Conservation (phyloP, 192 early-diverging fungal genomes). For the Rhizophagus clarus region DNA sequence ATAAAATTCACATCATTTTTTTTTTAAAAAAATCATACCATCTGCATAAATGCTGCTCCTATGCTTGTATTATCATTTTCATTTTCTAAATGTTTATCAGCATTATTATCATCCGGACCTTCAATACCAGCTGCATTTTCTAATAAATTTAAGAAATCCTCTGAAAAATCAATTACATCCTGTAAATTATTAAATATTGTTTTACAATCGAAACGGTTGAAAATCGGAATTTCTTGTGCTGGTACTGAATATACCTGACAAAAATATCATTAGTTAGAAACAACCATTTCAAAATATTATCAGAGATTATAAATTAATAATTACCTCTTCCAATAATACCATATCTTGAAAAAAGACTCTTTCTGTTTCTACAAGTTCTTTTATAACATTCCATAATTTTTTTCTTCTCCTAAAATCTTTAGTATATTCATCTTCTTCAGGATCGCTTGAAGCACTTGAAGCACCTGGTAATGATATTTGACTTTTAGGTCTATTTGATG, state of each 20-base stretch:
- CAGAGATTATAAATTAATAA: neutral
- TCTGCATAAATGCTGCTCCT: constrained; percentile 55
- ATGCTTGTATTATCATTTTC: constrained; percentile 40
- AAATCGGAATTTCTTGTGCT: constrained; percentile 37
- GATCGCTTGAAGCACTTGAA: neutral
- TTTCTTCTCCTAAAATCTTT: constrained; percentile 10
- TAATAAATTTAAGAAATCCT: constrained; percentile 66
- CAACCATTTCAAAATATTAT: no score
- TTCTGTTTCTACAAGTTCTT: constrained; percentile 32
- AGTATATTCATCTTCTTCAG: constrained; percentile 17
- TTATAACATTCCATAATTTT: constrained; percentile 31
- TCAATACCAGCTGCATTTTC: constrained; percentile 54
- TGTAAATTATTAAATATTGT: constrained; percentile 80
- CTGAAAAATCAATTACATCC: constrained; percentile 68
- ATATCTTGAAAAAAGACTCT: constrained; percentile 22
- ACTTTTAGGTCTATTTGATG: neutral
- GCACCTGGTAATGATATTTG: neutral
- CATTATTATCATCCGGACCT: constrained; percentile 31
- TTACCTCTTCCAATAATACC: constrained; percentile 21
- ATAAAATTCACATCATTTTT: neutral
- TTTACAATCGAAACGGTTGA: constrained; percentile 65
- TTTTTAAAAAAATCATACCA: constrained; percentile 45
- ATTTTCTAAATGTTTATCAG: constrained; percentile 30
- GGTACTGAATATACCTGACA: constrained; percentile 27
- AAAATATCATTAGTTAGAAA: no score